Evolutionary conservation across 768 basidiomycete genomes (phyloP).

Genomic region (Albatrellus ellisii): DNA sequence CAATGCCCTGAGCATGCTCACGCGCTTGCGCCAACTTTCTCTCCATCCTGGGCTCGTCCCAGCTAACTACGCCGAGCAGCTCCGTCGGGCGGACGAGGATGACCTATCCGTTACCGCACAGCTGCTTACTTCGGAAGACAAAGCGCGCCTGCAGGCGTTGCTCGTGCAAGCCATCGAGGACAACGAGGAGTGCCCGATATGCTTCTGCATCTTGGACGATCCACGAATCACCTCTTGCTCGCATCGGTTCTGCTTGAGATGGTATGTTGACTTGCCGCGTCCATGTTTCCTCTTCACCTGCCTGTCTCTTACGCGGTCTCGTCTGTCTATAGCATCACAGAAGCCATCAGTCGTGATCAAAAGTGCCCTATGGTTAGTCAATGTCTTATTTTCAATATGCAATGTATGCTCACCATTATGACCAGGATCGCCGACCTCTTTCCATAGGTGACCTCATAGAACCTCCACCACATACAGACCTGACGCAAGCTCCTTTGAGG

Average conservation of each 20-base stretch:
- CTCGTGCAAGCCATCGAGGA: conserved; percentile 65
- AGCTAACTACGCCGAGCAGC: conserved; percentile 50
- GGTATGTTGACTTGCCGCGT: conserved; percentile 27
- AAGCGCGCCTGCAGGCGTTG: conserved; percentile 37
- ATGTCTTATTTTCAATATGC: neutral
- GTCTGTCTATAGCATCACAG: conserved; percentile 37
- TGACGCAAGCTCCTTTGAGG: conserved; percentile 43
- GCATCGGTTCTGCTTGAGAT: conserved; percentile 60
- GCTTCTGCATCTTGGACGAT: conserved; percentile 45
- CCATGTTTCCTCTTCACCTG: neutral
- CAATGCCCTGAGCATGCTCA: conserved; percentile 71
- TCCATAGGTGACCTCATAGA: conserved; percentile 43
- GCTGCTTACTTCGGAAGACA: conserved; percentile 43
- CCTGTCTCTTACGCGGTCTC: conserved; percentile 3
- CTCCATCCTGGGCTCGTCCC: conserved; percentile 73
- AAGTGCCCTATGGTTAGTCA: conserved; percentile 66
- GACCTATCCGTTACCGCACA: conserved; percentile 23
- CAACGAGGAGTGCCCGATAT: conserved; percentile 73
- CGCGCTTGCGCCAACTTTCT: conserved; percentile 71
- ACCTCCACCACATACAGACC: conserved; percentile 50
- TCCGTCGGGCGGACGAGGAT: conserved; percentile 25
- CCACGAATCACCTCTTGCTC: conserved; percentile 64
- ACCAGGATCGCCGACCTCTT: conserved; percentile 59
- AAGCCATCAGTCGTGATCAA: conserved; percentile 56
- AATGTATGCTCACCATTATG: neutral